Evolutionary conservation across 805 yeast genomes (phyloP), one percentile per base, ranked within the genome.

Genomic region (Blastobotrys peoriensis): DNA sequence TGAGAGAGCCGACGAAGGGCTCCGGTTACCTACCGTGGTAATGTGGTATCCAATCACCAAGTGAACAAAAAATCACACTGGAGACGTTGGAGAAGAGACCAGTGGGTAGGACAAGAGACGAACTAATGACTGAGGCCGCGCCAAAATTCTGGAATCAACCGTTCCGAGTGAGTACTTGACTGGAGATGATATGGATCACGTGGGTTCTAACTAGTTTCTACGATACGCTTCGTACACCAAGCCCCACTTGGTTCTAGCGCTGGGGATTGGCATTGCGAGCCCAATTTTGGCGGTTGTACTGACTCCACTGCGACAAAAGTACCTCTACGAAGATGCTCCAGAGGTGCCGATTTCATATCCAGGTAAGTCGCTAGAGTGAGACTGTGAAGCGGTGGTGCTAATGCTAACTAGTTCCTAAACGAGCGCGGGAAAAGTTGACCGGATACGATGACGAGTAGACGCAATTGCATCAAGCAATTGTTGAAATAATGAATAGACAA

Each of bases 151-250:
- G 64, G 64, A 52, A 55, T 41, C 60, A 56, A 47, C 67, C 67
- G 23, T 23, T 60, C 23, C 45, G 56, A 36, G 57, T 54, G 40
- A 28, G 56, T 45, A 17, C 10, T 5, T 5, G 35, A 15, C 27
- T 15, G n/a, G 13, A 4, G 22, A 25, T 28, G 19, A 30, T 10
- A 30, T 8, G n/a, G 17, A 13, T 34, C 5, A 37, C 20, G 35
- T 20, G 3, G 38, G 28, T 42, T 15, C 37, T 30, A 42, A 33
- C 40, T 45, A 60, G 55, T 63, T 51, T 46, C 73, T 53, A 40
- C 81, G 89, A 62, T 83, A 78, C 66, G 81, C 79, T 55, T 84
- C 89, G 19, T 83, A 83, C 66, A 76, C 76, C 53, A 78, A 79
- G 60, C 94, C 94, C 35, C 86, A 83, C 65, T 69, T 83, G 51